Conservation (phyloP, 148 eudicot species). For the Cornus suecica region DNA sequence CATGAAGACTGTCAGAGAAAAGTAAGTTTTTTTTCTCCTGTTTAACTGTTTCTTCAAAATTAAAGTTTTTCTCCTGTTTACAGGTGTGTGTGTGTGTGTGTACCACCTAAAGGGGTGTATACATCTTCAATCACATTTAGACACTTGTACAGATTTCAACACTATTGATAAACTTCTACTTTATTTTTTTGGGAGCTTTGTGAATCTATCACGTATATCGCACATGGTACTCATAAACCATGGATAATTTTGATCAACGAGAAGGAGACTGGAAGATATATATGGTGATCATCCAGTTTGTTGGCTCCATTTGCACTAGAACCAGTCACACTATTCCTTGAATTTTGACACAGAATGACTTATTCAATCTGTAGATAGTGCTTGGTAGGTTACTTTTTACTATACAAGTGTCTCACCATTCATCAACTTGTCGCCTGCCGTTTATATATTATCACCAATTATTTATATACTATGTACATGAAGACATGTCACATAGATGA, state of each 20-base stretch:
- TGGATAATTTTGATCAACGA: not conserved
- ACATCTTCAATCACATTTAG: not conserved
- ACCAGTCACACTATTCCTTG: not conserved
- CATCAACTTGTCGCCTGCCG: not conserved
- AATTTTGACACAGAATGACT: not conserved
- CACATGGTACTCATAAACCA: not conserved
- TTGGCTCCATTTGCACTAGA: not conserved
- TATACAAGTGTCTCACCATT: not conserved
- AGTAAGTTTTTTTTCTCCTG: constrained; percentile 29
- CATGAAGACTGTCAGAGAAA: constrained; percentile 77
- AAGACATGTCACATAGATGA: not conserved
- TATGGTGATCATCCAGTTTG: not conserved
- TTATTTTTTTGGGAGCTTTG: not conserved
- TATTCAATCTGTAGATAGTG: not conserved
- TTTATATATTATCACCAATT: not conserved
- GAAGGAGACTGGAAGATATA: not conserved
- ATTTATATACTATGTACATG: no score
- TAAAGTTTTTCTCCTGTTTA: not conserved
- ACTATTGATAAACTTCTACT: not conserved
- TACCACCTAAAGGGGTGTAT: not conserved
- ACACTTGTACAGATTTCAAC: not conserved
- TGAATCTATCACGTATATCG: not conserved
- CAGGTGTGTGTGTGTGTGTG: not conserved
- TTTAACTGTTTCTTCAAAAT: not conserved
- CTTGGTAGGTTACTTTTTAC: not conserved